These are phyloP conservation scores for Vitellaria paradoxa DNA, from an alignment of 179 eudicot genomes.

Conservation along the genomic window DNA sequence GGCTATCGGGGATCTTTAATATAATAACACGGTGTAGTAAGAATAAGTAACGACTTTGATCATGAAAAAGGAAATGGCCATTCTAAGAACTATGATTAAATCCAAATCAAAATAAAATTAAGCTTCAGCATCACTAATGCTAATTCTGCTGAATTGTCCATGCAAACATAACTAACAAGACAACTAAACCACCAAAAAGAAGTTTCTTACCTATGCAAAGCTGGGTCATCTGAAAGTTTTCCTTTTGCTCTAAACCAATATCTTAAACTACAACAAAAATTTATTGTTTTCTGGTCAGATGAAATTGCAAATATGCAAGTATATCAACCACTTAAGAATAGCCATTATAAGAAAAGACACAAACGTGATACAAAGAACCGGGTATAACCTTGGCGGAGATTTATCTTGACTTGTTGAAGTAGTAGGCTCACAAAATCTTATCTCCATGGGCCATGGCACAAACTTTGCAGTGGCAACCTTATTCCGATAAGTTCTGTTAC, in stretches of 20 bases:
- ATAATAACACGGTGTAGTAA: neutral
- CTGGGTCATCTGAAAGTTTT: constrained; percentile 81
- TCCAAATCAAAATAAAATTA: neutral
- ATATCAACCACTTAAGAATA: constrained; percentile 1
- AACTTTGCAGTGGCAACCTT: constrained; percentile 61
- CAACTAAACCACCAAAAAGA: neutral
- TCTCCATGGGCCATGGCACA: constrained; percentile 84
- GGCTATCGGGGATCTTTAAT: neutral
- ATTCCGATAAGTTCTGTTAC: constrained; percentile 85
- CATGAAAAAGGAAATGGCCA: neutral
- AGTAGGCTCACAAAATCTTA: constrained; percentile 82
- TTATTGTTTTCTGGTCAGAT: constrained; percentile 2
- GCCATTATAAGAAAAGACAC: no score
- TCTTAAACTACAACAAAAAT: constrained; percentile 47
- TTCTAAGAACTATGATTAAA: neutral
- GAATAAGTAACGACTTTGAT: neutral
- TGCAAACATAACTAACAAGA: neutral
- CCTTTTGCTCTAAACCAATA: constrained; percentile 90
- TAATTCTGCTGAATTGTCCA: constrained; percentile 10
- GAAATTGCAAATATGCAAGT: neutral
- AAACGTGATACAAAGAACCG: neutral
- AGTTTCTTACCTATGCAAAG: constrained; percentile 73
- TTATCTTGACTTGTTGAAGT: constrained; percentile 61
- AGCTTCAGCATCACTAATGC: neutral
- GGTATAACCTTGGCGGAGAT: constrained; percentile 75